A percentile compares a stretch with the other conserved stretches of the same genome.
Conservation (phyloP, 148 eudicot genomes). For the Rhododendron mucronatum region DNA sequence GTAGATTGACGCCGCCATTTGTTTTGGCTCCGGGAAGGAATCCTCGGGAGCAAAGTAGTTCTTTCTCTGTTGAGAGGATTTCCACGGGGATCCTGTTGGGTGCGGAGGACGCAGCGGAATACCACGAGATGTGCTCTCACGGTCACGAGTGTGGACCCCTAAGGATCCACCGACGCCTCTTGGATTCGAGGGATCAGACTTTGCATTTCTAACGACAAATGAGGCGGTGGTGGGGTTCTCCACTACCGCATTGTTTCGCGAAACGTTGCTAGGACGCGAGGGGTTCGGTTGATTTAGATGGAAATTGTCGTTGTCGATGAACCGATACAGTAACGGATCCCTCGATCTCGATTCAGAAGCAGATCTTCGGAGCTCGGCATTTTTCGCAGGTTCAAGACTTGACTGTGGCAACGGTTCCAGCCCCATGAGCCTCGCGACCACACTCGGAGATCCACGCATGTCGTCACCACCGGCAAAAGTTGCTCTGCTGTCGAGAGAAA, state of each 20-base stretch:
- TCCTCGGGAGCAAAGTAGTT: constrained; percentile 65
- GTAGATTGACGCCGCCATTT: constrained; percentile 32
- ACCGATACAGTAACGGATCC: constrained; percentile 38
- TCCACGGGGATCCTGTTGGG: constrained; percentile 19
- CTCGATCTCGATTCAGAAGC: constrained; percentile 87
- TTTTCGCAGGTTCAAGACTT: constrained; percentile 21
- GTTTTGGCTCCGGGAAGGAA: constrained; percentile 62
- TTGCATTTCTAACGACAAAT: constrained; percentile 9
- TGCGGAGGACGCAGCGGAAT: background rate
- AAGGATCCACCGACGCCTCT: background rate
- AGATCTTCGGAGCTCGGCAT: constrained; percentile 67
- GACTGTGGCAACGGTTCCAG: constrained; percentile 50
- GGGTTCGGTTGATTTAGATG: constrained; percentile 17
- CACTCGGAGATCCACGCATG: constrained; percentile 67
- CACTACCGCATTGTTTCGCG: constrained; percentile 4
- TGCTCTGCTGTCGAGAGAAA: constrained; percentile 53
- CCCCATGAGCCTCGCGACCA: constrained; percentile 92
- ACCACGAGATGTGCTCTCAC: background rate
- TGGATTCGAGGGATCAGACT: constrained; percentile 13
- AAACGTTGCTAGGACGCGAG: constrained; percentile 4
- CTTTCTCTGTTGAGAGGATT: constrained; percentile 37
- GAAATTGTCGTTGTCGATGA: constrained; percentile 19
- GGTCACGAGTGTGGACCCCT: background rate
- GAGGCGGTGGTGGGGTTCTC: constrained; percentile 5
- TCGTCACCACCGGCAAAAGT: constrained; percentile 21